Evolutionary conservation across 108 stramenopile species (phyloP).

Genomic region (Skeletonema potamos): DNA sequence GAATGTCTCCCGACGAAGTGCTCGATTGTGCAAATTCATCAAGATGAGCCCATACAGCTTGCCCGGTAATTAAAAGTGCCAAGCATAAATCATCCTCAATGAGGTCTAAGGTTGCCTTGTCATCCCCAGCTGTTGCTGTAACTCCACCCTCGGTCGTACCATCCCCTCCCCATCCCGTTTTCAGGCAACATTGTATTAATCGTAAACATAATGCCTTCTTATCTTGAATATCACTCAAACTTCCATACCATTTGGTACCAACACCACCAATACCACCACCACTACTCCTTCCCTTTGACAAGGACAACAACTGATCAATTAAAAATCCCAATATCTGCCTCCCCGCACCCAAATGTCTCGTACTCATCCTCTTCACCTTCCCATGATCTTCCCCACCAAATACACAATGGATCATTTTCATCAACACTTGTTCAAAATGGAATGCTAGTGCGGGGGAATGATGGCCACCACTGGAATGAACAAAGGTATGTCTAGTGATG

Average conservation of each 20-base stretch:
- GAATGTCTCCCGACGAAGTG: constrained; percentile 44
- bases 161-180: constrained; percentile 45
- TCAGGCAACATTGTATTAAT: constrained; percentile 62
- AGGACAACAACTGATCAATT: constrained; percentile 70
- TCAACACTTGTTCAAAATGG: constrained; percentile 83
- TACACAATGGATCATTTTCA: constrained; percentile 54
- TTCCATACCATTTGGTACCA: background rate
- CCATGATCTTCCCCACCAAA: constrained; percentile 51
- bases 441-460: constrained; percentile 78
- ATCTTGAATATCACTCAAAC: constrained; percentile 49
- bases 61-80: constrained; percentile 76
- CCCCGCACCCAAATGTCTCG: constrained; percentile 22
- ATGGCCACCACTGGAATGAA: constrained; percentile 25
- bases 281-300: constrained; percentile 52
- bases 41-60: constrained; percentile 79
- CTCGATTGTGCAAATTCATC: constrained; percentile 33
- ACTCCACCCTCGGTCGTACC: background rate
- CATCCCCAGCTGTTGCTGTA: constrained; percentile 12
- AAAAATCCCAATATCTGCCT: constrained; percentile 70
- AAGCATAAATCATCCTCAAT: constrained; percentile 87
- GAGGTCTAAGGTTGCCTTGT: constrained; percentile 50
- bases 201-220: constrained; percentile 72
- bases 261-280: constrained; percentile 34
- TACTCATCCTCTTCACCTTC: constrained; percentile 5
- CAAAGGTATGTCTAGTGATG: constrained; percentile 79